Conservation (phyloP, 352 stramenopile genomes). For the Thalassiosira mediterranea region DNA sequence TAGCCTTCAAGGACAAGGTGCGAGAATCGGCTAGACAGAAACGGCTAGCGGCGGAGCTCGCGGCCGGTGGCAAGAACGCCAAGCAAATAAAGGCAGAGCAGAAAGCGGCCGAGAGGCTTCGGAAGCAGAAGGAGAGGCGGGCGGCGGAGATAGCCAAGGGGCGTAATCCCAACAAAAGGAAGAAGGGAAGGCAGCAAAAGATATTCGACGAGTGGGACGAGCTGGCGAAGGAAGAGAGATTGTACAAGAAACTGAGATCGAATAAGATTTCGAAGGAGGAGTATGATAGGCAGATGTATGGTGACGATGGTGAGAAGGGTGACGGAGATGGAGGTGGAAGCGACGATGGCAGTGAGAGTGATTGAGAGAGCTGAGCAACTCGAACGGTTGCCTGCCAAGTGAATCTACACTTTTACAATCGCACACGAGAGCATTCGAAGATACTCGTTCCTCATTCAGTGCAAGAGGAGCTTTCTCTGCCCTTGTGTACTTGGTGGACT, state of each 20-base stretch:
- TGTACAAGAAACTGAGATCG: constrained; percentile 96
- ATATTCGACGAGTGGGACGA: constrained; percentile 99
- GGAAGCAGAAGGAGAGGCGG: constrained; percentile 76
- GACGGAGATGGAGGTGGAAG: too few relatives aligned
- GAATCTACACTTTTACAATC: too few relatives aligned
- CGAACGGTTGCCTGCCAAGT: too few relatives aligned
- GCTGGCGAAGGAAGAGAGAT: constrained; percentile 94
- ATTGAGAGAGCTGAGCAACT: too few relatives aligned
- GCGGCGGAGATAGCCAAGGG: constrained; percentile 78
- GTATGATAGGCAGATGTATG: constrained; percentile 74
- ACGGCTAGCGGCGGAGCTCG: constrained; percentile 86
- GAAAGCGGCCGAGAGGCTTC: constrained; percentile 63
- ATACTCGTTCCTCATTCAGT: too few relatives aligned
- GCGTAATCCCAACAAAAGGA: constrained; percentile 90
- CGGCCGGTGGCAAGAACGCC: constrained; percentile 81
- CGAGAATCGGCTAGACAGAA: constrained; percentile 96
- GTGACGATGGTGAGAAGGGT: constrained; percentile 30
- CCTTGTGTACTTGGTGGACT: too few relatives aligned
- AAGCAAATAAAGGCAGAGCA: constrained; percentile 86
- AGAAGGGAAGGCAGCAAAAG: constrained; percentile 93
- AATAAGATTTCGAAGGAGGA: constrained; percentile 96
- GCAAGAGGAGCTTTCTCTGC: too few relatives aligned
- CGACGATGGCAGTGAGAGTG: too few relatives aligned
- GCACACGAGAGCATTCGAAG: too few relatives aligned
- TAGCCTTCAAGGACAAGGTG: constrained; percentile 94